Evolutionary conservation across 2,329 filamentous ascomycete species (phyloP).

Genomic region (Penicillium rolfsii): DNA sequence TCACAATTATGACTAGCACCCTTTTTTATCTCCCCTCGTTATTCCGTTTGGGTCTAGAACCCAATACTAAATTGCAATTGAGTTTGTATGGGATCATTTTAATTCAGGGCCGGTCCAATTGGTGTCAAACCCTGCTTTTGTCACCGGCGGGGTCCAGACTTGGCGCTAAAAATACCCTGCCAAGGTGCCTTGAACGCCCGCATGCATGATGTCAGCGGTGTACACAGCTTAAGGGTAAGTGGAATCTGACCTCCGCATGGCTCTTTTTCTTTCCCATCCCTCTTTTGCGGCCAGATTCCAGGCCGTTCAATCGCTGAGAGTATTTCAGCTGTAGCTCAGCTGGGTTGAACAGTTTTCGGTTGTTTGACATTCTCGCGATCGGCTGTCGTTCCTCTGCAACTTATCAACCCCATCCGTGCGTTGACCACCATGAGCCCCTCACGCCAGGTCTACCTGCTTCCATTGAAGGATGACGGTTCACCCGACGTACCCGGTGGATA

Average conservation of each 20-base stretch:
- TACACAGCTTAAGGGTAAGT: constrained; percentile 13
- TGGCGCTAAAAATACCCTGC: constrained; percentile 22
- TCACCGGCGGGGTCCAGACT: constrained; percentile 13
- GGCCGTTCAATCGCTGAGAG: constrained; percentile 21
- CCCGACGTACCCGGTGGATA: constrained; percentile 88
- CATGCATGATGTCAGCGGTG: constrained; percentile 24
- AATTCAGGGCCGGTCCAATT: constrained; percentile 2
- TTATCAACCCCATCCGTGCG: not conserved
- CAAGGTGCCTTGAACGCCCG: constrained; percentile 9
- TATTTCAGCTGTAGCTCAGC: not conserved
- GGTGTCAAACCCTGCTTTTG: constrained; percentile 4
- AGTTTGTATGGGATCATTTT: not conserved
- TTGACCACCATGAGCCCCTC: constrained; percentile 27
- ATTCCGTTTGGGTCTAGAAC: not conserved
- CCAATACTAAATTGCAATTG: not conserved
- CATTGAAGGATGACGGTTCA: constrained; percentile 88
- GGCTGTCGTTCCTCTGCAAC: not conserved
- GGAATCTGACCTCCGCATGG: constrained; percentile 4
- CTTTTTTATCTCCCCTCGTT: not conserved
- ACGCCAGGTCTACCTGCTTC: constrained; percentile 76
- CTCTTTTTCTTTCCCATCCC: constrained; percentile 6
- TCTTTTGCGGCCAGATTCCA: constrained; percentile 13
- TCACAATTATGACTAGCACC: not conserved
- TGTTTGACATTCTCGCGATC: not conserved
- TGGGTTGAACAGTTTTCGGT: constrained; percentile 8